phyloP scores from a whole-genome alignment of 768 basidiomycete genomes.

The Trametes villosa region DNA sequence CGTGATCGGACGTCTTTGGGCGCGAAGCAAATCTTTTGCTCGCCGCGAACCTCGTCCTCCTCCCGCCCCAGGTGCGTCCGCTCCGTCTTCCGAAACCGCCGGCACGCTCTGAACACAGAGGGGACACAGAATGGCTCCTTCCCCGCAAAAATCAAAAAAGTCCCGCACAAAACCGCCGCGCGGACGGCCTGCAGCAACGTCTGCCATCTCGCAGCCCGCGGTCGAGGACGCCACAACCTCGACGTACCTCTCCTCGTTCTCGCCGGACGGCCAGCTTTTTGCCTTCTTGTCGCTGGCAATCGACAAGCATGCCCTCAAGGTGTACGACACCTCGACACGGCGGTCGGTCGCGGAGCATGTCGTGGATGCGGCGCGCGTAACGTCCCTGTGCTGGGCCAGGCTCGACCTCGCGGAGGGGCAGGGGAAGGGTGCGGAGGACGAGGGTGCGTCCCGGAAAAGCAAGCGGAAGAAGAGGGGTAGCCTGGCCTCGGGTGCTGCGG shows the following conservation, averaged over 20 bases:
- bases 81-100: not conserved
- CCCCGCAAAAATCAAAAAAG: constrained; percentile 52
- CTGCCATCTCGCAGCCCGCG: constrained; percentile 58
- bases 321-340: constrained; percentile 61
- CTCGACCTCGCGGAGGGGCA: constrained; percentile 36
- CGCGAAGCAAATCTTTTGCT: constrained; percentile 24
- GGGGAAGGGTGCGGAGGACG: constrained; percentile 29
- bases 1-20: constrained; percentile 9
- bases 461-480: constrained; percentile 52
- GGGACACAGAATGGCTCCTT: constrained; percentile 26
- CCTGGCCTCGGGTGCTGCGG: constrained; percentile 32
- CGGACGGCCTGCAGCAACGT: constrained; percentile 56
- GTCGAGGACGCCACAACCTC: constrained; percentile 51
- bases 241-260: constrained; percentile 59
- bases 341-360: constrained; percentile 61
- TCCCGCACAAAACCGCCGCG: constrained; percentile 54
- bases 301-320: constrained; percentile 72
- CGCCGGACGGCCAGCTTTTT: constrained; percentile 57
- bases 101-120: not conserved
- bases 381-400: constrained; percentile 55
- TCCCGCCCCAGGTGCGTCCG: constrained; percentile 8
- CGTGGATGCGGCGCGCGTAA: constrained; percentile 58
- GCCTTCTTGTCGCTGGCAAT: constrained; percentile 66
- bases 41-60: constrained; percentile 14
- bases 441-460: constrained; percentile 48